Evolutionary conservation across 192 early-diverging fungal species (phyloP), one percentile per base, ranked within the genome.

Genomic region (Kickxella alabastrina): DNA sequence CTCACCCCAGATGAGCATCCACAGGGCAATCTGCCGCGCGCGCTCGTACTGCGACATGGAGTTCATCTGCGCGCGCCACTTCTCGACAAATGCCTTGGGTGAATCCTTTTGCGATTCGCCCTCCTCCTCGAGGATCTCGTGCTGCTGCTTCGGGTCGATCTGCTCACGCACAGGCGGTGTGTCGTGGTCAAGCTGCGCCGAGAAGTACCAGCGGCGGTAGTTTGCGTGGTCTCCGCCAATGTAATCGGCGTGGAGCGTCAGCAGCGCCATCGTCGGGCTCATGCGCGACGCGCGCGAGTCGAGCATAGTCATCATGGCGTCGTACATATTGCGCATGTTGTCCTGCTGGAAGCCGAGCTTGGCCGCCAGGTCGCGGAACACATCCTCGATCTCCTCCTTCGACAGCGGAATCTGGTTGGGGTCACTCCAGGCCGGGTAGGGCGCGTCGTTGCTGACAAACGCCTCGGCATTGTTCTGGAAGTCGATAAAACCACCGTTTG

Each of bases 121-220:
- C 39, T 76, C 68, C 49, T 68, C 68, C 36, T 67, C 75, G 18
- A 71, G 68, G 35, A 73, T 21, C 53, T 67, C 75, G 14, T 67
- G 68, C 58, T 71, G 68, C 45, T 68, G 64, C 57, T 71, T 72
- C 35, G 75, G 75, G 43, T 72, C 75, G 6, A 72, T 64, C 49
- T 78, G 75, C 52, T 67, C 64, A 39, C 73, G 74, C 23, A 77
- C 42, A 4, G 78, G 51, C 23, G 78, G 78, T 10, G 73, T 76
- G 41, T 82, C 77, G 47, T 80, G 60, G 50, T 86, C 82, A 19
- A 86, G 64, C 53, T 84, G 81, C 8, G 87, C 79, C 23, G 85
- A 85, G 70, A 91, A 88, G 68, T 84, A 91, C 88, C 88, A 91
- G 46, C 83, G 85, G 18, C 87, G 79, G 62, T 88, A 91, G 75